A percentile compares a stretch with the other conserved stretches of the same genome.
phyloP scores from a whole-genome alignment of 371 early-diverging fungal species.

The Capniomyces stellatus region DNA sequence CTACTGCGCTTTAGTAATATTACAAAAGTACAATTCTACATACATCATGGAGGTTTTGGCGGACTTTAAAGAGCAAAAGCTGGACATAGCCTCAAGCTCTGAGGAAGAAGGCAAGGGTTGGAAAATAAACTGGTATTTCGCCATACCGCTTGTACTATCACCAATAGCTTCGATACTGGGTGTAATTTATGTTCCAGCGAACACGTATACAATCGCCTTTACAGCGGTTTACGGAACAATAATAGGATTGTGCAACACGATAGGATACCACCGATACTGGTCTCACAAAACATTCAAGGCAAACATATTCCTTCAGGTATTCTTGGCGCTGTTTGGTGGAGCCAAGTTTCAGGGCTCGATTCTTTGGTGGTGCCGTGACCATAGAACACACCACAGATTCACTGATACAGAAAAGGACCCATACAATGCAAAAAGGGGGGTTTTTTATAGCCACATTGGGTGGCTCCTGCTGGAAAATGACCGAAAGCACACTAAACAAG shows the following conservation, averaged over 20 bases:
- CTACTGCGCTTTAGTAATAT: too few relatives aligned
- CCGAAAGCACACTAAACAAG: slow-evolving; percentile 45
- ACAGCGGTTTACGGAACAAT: slow-evolving; percentile 54
- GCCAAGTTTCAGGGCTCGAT: slow-evolving; percentile 67
- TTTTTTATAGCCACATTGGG: slow-evolving; percentile 71
- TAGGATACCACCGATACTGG: slow-evolving; percentile 73
- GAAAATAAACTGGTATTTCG: slow-evolving; percentile 61
- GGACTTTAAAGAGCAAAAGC: too few relatives aligned
- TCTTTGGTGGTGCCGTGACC: slow-evolving; percentile 71
- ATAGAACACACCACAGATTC: slow-evolving; percentile 83
- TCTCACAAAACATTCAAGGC: slow-evolving; percentile 58
- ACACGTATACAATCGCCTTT: slow-evolving; percentile 51
- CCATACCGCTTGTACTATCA: slow-evolving; percentile 42
- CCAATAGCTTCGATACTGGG: slow-evolving; percentile 73
- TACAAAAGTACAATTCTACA: too few relatives aligned
- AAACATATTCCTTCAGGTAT: slow-evolving; percentile 30
- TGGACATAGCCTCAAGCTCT: too few relatives aligned
- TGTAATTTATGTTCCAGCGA: slow-evolving; percentile 41
- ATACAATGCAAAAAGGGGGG: slow-evolving; percentile 67
- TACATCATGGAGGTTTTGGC: too few relatives aligned
- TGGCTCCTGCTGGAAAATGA: slow-evolving; percentile 79
- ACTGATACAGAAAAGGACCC: slow-evolving; percentile 86
- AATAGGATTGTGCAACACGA: slow-evolving; percentile 84
- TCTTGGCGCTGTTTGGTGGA: slow-evolving; percentile 42
- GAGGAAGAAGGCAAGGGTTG: too few relatives aligned